Evolutionary conservation across 2,329 filamentous ascomycete genomes (phyloP).

Genomic region (Ceratocystis variospora): DNA sequence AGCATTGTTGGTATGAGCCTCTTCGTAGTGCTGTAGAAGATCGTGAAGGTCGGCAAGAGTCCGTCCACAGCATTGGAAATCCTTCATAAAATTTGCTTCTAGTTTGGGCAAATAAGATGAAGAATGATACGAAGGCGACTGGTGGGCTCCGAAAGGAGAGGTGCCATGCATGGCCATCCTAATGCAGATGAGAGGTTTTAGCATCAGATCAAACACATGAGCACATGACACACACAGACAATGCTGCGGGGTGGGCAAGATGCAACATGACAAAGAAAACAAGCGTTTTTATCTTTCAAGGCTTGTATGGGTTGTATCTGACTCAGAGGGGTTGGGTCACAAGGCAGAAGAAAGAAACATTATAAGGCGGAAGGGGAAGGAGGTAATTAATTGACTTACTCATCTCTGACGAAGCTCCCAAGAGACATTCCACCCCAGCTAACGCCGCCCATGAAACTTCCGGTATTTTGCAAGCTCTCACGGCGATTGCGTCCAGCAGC

Average conservation of each 20-base stretch:
- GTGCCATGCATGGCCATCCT: constrained; percentile 94
- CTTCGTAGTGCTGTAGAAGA: constrained; percentile 90
- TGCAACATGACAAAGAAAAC: constrained; percentile 1
- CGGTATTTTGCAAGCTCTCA: constrained; percentile 41
- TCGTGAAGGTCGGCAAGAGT: constrained; percentile 87
- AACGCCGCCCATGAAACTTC: constrained; percentile 65
- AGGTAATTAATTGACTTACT: constrained; percentile 49
- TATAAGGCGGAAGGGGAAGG: background rate
- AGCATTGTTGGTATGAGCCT: constrained; percentile 64
- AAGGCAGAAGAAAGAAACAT: constrained; percentile 10
- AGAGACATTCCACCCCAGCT: constrained; percentile 96
- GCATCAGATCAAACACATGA: constrained; percentile 13
- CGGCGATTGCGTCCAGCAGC: constrained; percentile 43
- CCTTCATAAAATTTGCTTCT: constrained; percentile 94
- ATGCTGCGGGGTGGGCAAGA: background rate
- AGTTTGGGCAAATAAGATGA: constrained; percentile 93
- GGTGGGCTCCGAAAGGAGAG: constrained; percentile 68
- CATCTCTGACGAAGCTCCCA: constrained; percentile 92
- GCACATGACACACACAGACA: constrained; percentile 3
- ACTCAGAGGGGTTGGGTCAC: background rate
- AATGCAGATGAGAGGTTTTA: constrained; percentile 22
- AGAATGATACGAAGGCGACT: constrained; percentile 92
- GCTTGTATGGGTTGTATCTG: background rate
- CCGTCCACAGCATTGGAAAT: constrained; percentile 89
- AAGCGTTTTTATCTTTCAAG: background rate